Base-by-base conservation (phyloP, 768 basidiomycete genomes). In the Sarcodon sp. region DNA sequence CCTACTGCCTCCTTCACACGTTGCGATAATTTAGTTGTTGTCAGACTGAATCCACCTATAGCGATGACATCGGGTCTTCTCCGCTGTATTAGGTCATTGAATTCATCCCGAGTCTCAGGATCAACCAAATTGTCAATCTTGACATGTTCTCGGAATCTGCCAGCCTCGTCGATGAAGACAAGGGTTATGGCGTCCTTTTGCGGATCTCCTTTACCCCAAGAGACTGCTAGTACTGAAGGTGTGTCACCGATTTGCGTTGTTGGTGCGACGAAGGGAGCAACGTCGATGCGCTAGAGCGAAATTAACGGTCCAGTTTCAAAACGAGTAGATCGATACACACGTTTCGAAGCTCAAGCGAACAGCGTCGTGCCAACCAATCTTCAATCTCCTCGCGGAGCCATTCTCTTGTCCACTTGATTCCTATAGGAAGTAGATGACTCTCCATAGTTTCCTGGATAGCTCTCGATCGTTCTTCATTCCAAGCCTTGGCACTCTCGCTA, bases 171-270 rank as follows among this genome's bases (percentile, higher is more conserved):
- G 43, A 97, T 60, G 67, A 81, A 87, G 49, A 93, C 84, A 36
- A 90, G 68, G 16, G 80, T 76, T 47, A 97, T 85, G 6, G 83
- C 81, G 62, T 99, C 94, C 57, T 86, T 87, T 57, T 84, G 80
- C 35, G 90, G 88, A 56, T 96, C 92, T 35, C 96, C 96, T 65
- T 87, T 84, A 35, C 96, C 96, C 82, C 90, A 92, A 6, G 93
- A 94, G 49, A 94, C 64, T 3, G 93, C 88, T 37, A 99, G 73
- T 16, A 98, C 90, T 16, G 82, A 72, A 44, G 92, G 64, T 36
- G 75, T 68, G 58, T 88, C 78, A 10, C 87, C 91, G 46, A 71
- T 66, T 48, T 77, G 79, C 67, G 86, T 77, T 6, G 74, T 73
- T 0, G 69, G 64, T 4, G 76, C 75, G 21, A 65, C 60, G 56